Base-by-base conservation (phyloP, 2,329 filamentous ascomycete genomes). In the Achaetomium macrosporum region DNA sequence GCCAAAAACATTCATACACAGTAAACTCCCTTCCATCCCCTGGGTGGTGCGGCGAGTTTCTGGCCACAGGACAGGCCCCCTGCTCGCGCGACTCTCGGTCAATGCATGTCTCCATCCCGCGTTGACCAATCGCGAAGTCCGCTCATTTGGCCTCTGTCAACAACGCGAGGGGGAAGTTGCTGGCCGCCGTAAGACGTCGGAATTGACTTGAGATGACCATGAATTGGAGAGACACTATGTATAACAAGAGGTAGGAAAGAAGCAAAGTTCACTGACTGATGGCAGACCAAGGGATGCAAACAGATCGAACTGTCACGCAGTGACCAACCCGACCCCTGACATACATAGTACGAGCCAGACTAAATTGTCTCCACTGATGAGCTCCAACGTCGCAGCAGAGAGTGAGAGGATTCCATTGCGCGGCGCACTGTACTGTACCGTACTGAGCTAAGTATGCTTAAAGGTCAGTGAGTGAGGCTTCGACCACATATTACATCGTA, bases 1-100 rank as follows among this genome's bases (percentile, higher is more conserved):
- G 48, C 47, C 46, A 31, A 47, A 54, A 52, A 55, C 46, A 60
- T n/a, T n/a, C n/a, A n/a, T n/a, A n/a, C 7, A 25, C 7, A 53
- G 47, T 51, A 49, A 36, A 13, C 10, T 36, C 29, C 54, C 40
- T 55, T 42, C 35, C 33, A 15, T 42, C 51, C 54, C 47, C 55
- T 51, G 51, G 56, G 53, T 51, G 51, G 56, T 20, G 50, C 54
- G 48, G 54, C 51, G 52, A 50, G 39, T 9, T 56, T 57, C 56
- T 58, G 58, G 57, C 59, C 52, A 52, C 55, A 46, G 37, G 36
- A 47, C 43, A n/a, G 41, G 49, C 20, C 20, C 39, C 20, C 39
- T 47, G 37, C 43, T 52, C 47, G 50, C 50, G 50, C 43, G 43
- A n/a, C 29, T 47, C 35, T 47, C 31, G 16, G 33, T 47, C 20